Percentiles rank a stretch among this genome's conserved stretches.
Conservation (phyloP, 2,329 filamentous ascomycete species). For the Aspergillus flavus region DNA sequence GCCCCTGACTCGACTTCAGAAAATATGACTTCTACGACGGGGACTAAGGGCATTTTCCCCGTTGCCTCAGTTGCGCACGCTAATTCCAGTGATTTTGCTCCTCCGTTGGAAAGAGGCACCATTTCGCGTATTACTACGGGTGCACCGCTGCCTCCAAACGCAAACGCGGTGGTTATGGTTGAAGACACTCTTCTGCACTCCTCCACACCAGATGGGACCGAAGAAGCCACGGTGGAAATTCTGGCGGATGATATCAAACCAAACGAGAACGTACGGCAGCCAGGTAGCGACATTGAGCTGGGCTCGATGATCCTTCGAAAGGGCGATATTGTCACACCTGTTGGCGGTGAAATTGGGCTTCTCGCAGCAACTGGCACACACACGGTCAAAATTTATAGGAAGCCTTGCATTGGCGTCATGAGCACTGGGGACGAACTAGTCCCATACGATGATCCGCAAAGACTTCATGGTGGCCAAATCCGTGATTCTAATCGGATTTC, state of each 20-base stretch:
- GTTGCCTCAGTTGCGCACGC: slow-evolving; percentile 88
- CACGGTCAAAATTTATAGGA: slow-evolving; percentile 71
- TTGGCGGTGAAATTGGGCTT: slow-evolving; percentile 88
- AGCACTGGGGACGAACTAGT: slow-evolving; percentile 96
- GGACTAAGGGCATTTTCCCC: slow-evolving; percentile 76
- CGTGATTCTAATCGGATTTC: slow-evolving; percentile 91
- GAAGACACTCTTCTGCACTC: slow-evolving; percentile 82
- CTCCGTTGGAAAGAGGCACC: slow-evolving; percentile 68
- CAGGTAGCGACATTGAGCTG: slow-evolving; percentile 80
- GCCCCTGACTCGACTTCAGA: slow-evolving; percentile 53
- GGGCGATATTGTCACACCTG: slow-evolving; percentile 78
- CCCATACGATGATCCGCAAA: slow-evolving; percentile 63
- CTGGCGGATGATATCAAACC: slow-evolving; percentile 72
- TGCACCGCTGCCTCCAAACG: slow-evolving; percentile 83
- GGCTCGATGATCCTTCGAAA: slow-evolving; percentile 71
- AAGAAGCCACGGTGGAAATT: slow-evolving; percentile 88
- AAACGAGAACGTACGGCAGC: slow-evolving; percentile 86
- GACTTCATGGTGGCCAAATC: slow-evolving; percentile 77
- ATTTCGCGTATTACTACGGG: slow-evolving; percentile 93
- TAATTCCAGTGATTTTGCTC: slow-evolving; percentile 66
- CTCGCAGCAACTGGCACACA: slow-evolving; percentile 80
- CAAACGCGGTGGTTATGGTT: slow-evolving; percentile 93
- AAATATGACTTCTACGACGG: slow-evolving; percentile 44
- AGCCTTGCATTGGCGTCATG: slow-evolving; percentile 79
- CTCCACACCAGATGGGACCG: slow-evolving; percentile 74